Percentiles rank a stretch among this genome's conserved stretches.
phyloP scores from a whole-genome alignment of 306 rosid species.

The Vigna trinervia region DNA sequence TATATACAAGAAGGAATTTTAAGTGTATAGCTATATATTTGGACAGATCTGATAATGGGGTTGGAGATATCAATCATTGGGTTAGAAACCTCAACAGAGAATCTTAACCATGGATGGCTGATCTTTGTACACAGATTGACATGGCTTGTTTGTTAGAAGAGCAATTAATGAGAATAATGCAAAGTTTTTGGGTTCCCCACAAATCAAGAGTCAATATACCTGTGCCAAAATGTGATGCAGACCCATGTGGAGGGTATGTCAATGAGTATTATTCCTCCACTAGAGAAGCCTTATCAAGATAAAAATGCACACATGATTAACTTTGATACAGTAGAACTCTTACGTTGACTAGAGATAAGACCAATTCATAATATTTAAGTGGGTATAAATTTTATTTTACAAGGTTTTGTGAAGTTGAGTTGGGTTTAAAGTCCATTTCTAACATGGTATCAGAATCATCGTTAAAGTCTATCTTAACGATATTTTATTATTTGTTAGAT shows the following conservation, averaged over 20 bases:
- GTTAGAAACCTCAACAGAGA: constrained; percentile 44
- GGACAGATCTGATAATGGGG: too few relatives aligned
- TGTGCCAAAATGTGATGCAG: constrained; percentile 45
- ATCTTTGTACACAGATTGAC: not conserved
- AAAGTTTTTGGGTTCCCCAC: constrained; percentile 45
- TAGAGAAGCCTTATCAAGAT: constrained; percentile 39
- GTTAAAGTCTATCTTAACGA: too few relatives aligned
- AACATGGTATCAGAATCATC: too few relatives aligned
- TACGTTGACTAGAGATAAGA: too few relatives aligned
- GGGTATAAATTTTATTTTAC: too few relatives aligned
- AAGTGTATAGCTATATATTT: too few relatives aligned
- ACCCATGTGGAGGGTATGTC: constrained; percentile 40
- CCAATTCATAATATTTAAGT: too few relatives aligned
- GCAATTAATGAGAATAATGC: constrained; percentile 31
- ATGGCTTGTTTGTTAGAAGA: constrained; percentile 14
- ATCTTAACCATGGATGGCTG: constrained; percentile 46
- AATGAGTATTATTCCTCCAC: constrained; percentile 43
- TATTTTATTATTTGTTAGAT: too few relatives aligned
- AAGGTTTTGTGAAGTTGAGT: too few relatives aligned
- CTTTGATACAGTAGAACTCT: not conserved
- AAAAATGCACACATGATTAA: constrained; percentile 13
- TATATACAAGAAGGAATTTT: too few relatives aligned
- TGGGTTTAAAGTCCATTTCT: too few relatives aligned
- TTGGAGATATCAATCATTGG: constrained; percentile 22
- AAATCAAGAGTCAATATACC: constrained; percentile 37